These are phyloP conservation scores for Didymella keratinophila DNA, from an alignment of 2,329 filamentous ascomycete species.

Conservation along the genomic window DNA sequence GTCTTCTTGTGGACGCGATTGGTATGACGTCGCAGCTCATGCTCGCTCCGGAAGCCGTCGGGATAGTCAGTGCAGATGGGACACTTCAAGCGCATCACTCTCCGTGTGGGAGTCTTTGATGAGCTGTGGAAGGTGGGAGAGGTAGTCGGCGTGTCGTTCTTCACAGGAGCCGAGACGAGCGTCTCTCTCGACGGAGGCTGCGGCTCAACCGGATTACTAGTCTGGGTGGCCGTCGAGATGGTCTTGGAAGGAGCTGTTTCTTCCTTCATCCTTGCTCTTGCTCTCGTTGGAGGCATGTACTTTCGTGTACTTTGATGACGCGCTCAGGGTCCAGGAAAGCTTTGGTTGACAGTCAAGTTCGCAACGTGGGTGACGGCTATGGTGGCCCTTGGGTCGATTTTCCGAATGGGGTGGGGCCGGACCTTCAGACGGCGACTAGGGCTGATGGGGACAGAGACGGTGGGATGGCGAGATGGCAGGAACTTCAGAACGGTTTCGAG, in stretches of 20 bases:
- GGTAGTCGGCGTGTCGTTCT: constrained; percentile 39
- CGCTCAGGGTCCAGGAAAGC: constrained; percentile 23
- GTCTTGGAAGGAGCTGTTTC: constrained; percentile 23
- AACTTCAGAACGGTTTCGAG: constrained; percentile 34
- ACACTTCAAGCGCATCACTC: constrained; percentile 59
- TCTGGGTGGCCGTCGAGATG: constrained; percentile 33
- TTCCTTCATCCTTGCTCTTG: constrained; percentile 48
- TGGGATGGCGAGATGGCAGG: constrained; percentile 30
- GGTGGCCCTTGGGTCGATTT: constrained; percentile 27
- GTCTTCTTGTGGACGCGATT: constrained; percentile 70
- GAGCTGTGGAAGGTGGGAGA: constrained; percentile 43
- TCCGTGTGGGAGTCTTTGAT: constrained; percentile 43
- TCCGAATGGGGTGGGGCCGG: constrained; percentile 42
- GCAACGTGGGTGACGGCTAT: constrained; percentile 21
- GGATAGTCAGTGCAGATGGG: constrained; percentile 73
- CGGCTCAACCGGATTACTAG: constrained; percentile 36
- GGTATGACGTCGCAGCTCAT: constrained; percentile 67
- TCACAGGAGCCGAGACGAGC: constrained; percentile 38
- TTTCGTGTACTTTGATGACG: constrained; percentile 34
- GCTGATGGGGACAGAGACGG: constrained; percentile 29
- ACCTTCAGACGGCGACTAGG: constrained; percentile 40
- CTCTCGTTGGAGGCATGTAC: constrained; percentile 47
- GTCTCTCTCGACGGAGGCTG: constrained; percentile 39
- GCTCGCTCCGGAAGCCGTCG: constrained; percentile 83
- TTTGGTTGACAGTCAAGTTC: constrained; percentile 21